Conservation (phyloP, 2,329 filamentous ascomycete species). For the Ophiostoma perfectum region DNA sequence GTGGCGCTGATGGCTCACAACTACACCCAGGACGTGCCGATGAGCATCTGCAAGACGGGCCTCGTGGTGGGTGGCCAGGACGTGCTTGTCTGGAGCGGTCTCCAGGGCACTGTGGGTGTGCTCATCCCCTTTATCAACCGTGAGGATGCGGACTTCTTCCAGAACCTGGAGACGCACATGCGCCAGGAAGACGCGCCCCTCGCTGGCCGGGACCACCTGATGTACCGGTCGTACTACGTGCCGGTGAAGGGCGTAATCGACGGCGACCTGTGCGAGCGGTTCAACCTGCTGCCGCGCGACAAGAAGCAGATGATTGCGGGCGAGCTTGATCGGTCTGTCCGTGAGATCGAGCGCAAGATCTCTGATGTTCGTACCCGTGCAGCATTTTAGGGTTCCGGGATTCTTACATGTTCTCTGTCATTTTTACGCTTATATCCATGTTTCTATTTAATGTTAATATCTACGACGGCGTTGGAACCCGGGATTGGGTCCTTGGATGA, state of each 20-base stretch:
- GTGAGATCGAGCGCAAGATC: conserved; percentile 95
- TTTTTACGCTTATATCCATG: not conserved
- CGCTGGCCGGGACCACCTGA: conserved; percentile 88
- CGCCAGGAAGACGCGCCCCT: conserved; percentile 80
- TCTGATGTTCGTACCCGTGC: conserved; percentile 59
- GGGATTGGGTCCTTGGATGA: not conserved
- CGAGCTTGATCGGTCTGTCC: conserved; percentile 82
- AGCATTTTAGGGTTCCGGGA: conserved; percentile 42
- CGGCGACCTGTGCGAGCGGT: conserved; percentile 92
- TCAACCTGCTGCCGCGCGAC: conserved; percentile 73
- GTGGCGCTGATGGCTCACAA: conserved; percentile 81
- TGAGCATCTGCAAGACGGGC: conserved; percentile 80
- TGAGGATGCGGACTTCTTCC: conserved; percentile 97
- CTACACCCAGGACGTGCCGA: conserved; percentile 87
- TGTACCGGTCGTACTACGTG: conserved; percentile 92
- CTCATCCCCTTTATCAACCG: conserved; percentile 86
- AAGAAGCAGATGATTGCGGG: conserved; percentile 94
- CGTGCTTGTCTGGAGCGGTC: conserved; percentile 84
- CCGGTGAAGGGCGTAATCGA: conserved; percentile 96
- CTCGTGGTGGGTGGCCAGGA: conserved; percentile 89
- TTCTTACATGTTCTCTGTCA: not conserved
- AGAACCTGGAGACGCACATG: conserved; percentile 83
- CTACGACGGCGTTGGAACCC: conserved; percentile 10
- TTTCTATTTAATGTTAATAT: conserved; percentile 8
- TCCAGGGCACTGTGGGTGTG: conserved; percentile 91